A percentile compares a stretch with the other conserved stretches of the same genome.
Evolutionary conservation across 2,329 filamentous ascomycete species (phyloP).

Genomic region (Ophiocordyceps camponoti-floridani): DNA sequence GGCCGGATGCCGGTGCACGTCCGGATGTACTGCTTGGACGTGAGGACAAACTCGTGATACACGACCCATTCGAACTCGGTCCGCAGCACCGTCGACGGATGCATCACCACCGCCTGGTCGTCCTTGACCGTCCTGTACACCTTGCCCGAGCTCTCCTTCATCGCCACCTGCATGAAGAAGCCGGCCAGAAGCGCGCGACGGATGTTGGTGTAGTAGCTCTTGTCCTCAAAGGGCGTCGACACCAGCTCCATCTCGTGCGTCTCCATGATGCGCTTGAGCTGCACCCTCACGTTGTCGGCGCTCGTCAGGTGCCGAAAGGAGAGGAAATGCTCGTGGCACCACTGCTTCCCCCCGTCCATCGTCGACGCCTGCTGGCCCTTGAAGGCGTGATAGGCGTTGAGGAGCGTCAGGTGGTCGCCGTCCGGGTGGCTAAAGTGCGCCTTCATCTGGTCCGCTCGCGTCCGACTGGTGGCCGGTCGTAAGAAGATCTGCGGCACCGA

Average conservation of each 20-base stretch:
- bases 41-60: conserved; percentile 97
- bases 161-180: conserved; percentile 99
- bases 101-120: conserved; percentile 79
- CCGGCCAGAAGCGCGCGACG: conserved; percentile 78
- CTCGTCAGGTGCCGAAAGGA: conserved; percentile 76
- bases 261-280: conserved; percentile 95
- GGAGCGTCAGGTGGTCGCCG: conserved; percentile 85
- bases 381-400: conserved; percentile 97
- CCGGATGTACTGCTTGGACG: conserved; percentile 93
- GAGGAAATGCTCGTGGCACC: conserved; percentile 95
- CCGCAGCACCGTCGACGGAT: conserved; percentile 78
- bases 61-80: conserved; percentile 92
- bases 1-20: conserved; percentile 83
- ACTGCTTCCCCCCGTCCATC: conserved; percentile 60
- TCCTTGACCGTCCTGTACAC: conserved; percentile 94
- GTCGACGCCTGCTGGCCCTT: conserved; percentile 45
- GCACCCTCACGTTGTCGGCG: conserved; percentile 82
- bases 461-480: conserved; percentile 67
- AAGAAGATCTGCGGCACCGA: conserved; percentile 92
- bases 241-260: conserved; percentile 70
- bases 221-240: conserved; percentile 81
- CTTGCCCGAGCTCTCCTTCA: conserved; percentile 77
- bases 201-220: conserved; percentile 97
- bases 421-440: conserved; percentile 79
- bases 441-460: conserved; percentile 96